Evolutionary conservation across 2,329 filamentous ascomycete species (phyloP).

Genomic region (Thelonectria olida): DNA sequence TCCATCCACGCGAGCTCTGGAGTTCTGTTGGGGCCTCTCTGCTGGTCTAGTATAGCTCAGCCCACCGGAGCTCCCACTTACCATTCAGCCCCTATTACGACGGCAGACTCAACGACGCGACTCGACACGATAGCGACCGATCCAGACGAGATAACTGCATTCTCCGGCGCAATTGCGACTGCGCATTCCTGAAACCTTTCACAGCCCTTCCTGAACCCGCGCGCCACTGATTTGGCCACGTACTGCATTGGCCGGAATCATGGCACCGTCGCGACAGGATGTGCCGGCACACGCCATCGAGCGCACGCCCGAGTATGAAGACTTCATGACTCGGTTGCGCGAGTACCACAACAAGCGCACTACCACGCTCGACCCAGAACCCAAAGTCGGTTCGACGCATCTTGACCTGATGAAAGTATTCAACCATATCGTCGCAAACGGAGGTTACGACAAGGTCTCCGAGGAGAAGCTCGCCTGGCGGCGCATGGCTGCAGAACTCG

Average conservation of each 20-base stretch:
- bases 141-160: background rate
- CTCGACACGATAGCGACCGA: conserved; percentile 4
- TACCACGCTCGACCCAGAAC: conserved; percentile 80
- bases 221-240: background rate
- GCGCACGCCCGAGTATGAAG: conserved; percentile 75
- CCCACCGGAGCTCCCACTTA: background rate
- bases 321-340: conserved; percentile 78
- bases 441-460: conserved; percentile 87
- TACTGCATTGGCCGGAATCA: conserved; percentile 28
- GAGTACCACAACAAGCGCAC: conserved; percentile 83
- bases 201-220: background rate
- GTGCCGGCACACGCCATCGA: conserved; percentile 59
- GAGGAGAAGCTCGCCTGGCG: conserved; percentile 89
- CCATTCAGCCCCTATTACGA: background rate
- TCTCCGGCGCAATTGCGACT: conserved; percentile 5
- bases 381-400: conserved; percentile 79
- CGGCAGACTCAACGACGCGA: conserved; percentile 18
- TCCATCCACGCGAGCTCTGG: conserved; percentile 4
- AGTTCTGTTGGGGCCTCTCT: background rate
- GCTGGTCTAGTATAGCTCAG: conserved; percentile 1
- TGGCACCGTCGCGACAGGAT: conserved; percentile 49
- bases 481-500: conserved; percentile 78
- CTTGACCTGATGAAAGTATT: conserved; percentile 84
- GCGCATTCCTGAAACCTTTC: background rate
- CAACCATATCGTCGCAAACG: conserved; percentile 77